Evolutionary conservation across 2,329 filamentous ascomycete species (phyloP).

Genomic region (Pseudopithomyces maydicus): DNA sequence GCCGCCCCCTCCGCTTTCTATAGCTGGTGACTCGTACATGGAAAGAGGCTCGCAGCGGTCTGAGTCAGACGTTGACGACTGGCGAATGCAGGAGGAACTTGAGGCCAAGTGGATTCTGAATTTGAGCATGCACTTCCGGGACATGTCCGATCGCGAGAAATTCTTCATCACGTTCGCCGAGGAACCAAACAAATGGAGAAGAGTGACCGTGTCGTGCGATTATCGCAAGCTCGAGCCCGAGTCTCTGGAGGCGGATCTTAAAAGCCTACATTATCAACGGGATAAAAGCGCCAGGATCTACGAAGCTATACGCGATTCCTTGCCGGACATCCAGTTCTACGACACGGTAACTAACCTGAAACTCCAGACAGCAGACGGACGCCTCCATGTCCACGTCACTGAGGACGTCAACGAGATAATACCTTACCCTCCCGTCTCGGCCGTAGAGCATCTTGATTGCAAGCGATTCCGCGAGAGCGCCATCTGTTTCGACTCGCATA

Average conservation of each 20-base stretch:
- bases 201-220: constrained; percentile 92
- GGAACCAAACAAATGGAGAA: constrained; percentile 76
- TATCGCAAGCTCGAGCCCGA: constrained; percentile 80
- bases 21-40: constrained; percentile 32
- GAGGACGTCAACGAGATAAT: constrained; percentile 97
- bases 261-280: constrained; percentile 77
- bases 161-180: constrained; percentile 97
- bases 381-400: constrained; percentile 95
- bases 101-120: constrained; percentile 94
- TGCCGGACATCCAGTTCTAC: constrained; percentile 95
- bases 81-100: constrained; percentile 76
- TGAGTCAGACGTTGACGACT: constrained; percentile 55
- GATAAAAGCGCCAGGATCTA: constrained; percentile 95
- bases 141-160: constrained; percentile 90
- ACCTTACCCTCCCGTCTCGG: constrained; percentile 74
- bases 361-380: constrained; percentile 83
- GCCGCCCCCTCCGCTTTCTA: constrained; percentile 34
- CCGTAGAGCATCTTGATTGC: constrained; percentile 71
- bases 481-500: constrained; percentile 84
- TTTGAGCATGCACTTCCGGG: constrained; percentile 96
- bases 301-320: constrained; percentile 88
- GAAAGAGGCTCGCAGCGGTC: constrained; percentile 40
- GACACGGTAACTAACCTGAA: constrained; percentile 95
- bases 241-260: constrained; percentile 85
- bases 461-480: constrained; percentile 71